Base-by-base conservation (phyloP, 805 yeast genomes). In the Kodamaea sagamina region DNA sequence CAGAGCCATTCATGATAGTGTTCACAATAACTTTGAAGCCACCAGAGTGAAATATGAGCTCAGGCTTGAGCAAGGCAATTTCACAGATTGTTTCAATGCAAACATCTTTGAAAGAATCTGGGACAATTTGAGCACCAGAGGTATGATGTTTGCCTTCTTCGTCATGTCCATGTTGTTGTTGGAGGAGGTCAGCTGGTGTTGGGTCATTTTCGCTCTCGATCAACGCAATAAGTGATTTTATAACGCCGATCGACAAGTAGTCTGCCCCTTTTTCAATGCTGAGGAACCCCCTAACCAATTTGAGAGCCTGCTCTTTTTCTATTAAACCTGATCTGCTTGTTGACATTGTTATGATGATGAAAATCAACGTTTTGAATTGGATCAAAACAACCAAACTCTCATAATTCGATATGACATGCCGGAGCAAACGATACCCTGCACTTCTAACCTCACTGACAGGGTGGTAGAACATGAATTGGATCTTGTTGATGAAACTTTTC, bases 271-370 rank as follows among this genome's bases (percentile, higher is more conserved):
- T 61, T 11, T 67, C 57, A 2, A 80, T 66, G 29, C 75, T 81
- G 2, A 86, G 53, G 44, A 86, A 79, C 24, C 74, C 68, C 21
- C 97, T 71, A 0, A 89, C 64, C 18, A 89, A 65, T 53, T 84
- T 85, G 24, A 92, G 55, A 0, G 95, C 93, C 54, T 89, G 89
- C 36, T 81, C 83, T 47, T 89, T 75, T 54, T 90, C 96, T 2
- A 79, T 61, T 1, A 59, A 44, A 17, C 79, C 74, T 2, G 78
- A 60, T 27, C 73, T 65, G 16, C 81, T 83, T 39, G 80, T 80
- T 1, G 86, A 73, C 25, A 92, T 63, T 0, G 95, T 74, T 11
- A 80, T 70, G 1, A 86, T 77, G 4, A 89, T 59, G 47, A 83
- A 79, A 2, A 78, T 71, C 44, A 88, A 87, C 4, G 87, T 57